Evolutionary conservation across 768 basidiomycete genomes (phyloP).

Genomic region (Trametes elegans): DNA sequence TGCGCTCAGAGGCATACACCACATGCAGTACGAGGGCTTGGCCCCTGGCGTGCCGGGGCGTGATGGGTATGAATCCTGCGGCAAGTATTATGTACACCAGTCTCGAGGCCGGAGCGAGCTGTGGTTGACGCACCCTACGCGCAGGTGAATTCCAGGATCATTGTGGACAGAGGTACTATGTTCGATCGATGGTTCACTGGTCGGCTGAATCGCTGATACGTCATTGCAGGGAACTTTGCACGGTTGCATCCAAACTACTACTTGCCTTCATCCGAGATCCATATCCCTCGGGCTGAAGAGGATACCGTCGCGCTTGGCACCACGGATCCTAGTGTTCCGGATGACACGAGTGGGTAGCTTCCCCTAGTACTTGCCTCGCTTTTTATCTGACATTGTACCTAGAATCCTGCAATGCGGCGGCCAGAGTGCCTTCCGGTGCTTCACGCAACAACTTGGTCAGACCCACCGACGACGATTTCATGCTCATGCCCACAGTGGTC

Average conservation of each 20-base stretch:
- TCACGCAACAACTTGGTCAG: too few species aligned
- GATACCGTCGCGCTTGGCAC: neutral
- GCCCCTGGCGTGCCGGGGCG: constrained; percentile 43
- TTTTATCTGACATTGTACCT: too few species aligned
- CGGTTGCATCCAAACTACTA: constrained; percentile 50
- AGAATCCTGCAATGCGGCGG: too few species aligned
- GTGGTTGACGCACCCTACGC: neutral
- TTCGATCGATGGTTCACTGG: neutral
- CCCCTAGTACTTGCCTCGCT: too few species aligned
- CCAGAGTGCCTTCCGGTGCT: too few species aligned
- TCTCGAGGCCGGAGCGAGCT: neutral
- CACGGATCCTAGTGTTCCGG: neutral
- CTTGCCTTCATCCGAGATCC: constrained; percentile 33
- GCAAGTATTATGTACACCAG: constrained; percentile 46
- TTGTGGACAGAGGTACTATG: constrained; percentile 54
- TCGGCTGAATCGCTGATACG: neutral
- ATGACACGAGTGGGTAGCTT: too few species aligned
- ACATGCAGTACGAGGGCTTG: constrained; percentile 56
- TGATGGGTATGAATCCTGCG: constrained; percentile 37
- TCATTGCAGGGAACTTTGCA: constrained; percentile 43
- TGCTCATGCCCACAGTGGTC: constrained; percentile 52
- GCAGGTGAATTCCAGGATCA: constrained; percentile 55
- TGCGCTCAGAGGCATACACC: constrained; percentile 48
- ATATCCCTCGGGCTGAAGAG: neutral
- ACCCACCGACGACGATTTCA: constrained; percentile 44